phyloP scores from a whole-genome alignment of 2,329 filamentous ascomycete species.

The Cercospora berteroae region DNA sequence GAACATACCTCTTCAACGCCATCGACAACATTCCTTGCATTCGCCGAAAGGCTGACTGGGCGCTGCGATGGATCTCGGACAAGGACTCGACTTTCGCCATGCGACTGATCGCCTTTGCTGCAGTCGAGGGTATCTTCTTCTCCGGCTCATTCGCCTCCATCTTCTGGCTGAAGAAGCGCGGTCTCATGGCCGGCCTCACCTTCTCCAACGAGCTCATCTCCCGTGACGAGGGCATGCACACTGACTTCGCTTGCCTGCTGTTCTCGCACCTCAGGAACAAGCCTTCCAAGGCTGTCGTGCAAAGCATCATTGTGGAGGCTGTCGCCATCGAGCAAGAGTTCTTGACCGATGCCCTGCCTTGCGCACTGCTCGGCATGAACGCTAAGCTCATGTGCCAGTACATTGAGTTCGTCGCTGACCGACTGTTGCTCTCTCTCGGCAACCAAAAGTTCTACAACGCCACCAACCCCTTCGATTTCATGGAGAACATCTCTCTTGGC shows the following conservation, averaged over 20 bases:
- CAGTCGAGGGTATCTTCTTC: constrained; percentile 99
- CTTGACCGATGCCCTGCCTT: constrained; percentile 90
- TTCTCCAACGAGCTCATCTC: constrained; percentile 99
- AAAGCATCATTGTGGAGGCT: constrained; percentile 89
- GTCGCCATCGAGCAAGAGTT: constrained; percentile 97
- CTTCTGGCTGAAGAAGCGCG: constrained; percentile 99
- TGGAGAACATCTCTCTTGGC: constrained; percentile 98
- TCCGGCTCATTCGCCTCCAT: constrained; percentile 97
- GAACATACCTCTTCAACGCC: constrained; percentile 93
- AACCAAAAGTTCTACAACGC: constrained; percentile 92
- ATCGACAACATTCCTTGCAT: constrained; percentile 99
- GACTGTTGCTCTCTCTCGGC: constrained; percentile 86
- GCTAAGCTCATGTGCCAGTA: constrained; percentile 97
- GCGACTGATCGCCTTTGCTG: constrained; percentile 93
- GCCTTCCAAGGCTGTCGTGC: constrained; percentile 74
- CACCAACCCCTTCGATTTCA: constrained; percentile 98
- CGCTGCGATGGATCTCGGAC: constrained; percentile 90
- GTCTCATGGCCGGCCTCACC: constrained; percentile 95
- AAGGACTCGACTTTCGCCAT: constrained; percentile 91
- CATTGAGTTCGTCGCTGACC: constrained; percentile 98
- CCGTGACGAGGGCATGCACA: constrained; percentile 98
- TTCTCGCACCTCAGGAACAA: constrained; percentile 97
- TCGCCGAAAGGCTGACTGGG: constrained; percentile 98
- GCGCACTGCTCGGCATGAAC: constrained; percentile 96
- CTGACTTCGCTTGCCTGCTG: constrained; percentile 94